Conservation (phyloP, 2,329 filamentous ascomycete genomes). For the Calcarisporium arbuscula region DNA sequence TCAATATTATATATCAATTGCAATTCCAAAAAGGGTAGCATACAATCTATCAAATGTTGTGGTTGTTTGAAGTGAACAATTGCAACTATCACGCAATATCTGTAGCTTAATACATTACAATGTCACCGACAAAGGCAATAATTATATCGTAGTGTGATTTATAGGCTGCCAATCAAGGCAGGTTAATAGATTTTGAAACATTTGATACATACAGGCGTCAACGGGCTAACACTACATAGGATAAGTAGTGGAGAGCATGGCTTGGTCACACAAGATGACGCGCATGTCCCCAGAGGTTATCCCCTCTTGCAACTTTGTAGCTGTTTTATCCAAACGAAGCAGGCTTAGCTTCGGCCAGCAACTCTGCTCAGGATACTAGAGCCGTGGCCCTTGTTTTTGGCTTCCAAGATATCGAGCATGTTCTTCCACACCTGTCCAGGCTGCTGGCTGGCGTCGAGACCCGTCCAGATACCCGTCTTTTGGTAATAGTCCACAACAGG, state of each 20-base stretch:
- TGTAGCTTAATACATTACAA: too few relatives aligned
- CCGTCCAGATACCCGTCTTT: conserved; percentile 94
- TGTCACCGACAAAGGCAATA: too few relatives aligned
- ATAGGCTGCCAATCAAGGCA: too few relatives aligned
- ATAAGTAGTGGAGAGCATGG: not conserved
- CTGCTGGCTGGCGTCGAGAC: conserved; percentile 92
- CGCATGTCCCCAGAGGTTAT: too few relatives aligned
- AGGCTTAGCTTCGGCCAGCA: conserved; percentile 21
- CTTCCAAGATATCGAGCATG: conserved; percentile 76
- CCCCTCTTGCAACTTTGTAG: conserved; percentile 13
- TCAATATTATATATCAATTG: too few relatives aligned
- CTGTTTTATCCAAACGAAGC: conserved; percentile 18
- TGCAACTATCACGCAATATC: too few relatives aligned
- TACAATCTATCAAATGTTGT: too few relatives aligned
- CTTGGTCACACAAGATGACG: not conserved
- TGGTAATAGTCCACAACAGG: conserved; percentile 96
- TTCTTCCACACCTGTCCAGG: conserved; percentile 94
- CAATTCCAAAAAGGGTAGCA: too few relatives aligned
- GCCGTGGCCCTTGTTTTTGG: conserved; percentile 36
- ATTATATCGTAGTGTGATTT: too few relatives aligned
- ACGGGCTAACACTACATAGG: conserved; percentile 7
- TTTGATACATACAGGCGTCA: conserved; percentile 12
- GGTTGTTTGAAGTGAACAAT: too few relatives aligned
- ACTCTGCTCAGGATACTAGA: conserved; percentile 34
- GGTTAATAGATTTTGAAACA: conserved; percentile 1